Conservation (phyloP, 805 yeast species). For the Monosporozyma aquatica region DNA sequence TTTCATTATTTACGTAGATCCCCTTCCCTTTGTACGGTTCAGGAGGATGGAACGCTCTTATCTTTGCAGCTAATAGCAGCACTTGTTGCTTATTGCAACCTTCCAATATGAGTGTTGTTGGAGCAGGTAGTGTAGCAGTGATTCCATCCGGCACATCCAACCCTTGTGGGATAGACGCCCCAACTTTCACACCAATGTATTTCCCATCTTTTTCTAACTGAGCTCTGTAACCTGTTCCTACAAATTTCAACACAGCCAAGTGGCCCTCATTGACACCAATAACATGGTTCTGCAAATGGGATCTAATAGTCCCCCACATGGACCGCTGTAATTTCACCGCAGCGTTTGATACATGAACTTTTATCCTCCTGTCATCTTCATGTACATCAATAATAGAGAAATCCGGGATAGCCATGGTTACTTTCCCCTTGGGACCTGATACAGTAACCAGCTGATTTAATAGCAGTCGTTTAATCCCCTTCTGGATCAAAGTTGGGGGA, state of each 20-base stretch:
- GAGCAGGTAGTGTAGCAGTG: conserved; percentile 67
- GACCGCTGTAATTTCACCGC: conserved; percentile 60
- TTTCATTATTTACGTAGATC: conserved; percentile 83
- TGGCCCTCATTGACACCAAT: conserved; percentile 93
- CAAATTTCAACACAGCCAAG: conserved; percentile 72
- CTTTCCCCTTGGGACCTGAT: conserved; percentile 68
- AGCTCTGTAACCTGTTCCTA: conserved; percentile 96
- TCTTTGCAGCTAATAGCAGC: conserved; percentile 75
- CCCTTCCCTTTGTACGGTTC: conserved; percentile 99
- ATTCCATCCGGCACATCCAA: conserved; percentile 70
- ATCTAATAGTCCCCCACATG: conserved; percentile 92
- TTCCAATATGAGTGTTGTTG: conserved; percentile 76
- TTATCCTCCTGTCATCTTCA: conserved; percentile 30
- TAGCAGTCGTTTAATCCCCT: conserved; percentile 43
- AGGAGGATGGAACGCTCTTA: conserved; percentile 85
- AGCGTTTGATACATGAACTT: conserved; percentile 50
- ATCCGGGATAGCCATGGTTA: conserved; percentile 59
- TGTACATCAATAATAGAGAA: conserved; percentile 41
- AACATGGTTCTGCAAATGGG: conserved; percentile 66
- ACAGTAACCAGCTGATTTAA: conserved; percentile 53
- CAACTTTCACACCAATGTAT: conserved; percentile 71
- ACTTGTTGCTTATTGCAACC: conserved; percentile 86
- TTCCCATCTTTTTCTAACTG: conserved; percentile 51
- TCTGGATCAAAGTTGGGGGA: conserved; percentile 50
- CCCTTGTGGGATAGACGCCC: conserved; percentile 74